Base-by-base conservation (phyloP, 1,139 yeast genomes). In the Spathaspora jeffriesii region DNA sequence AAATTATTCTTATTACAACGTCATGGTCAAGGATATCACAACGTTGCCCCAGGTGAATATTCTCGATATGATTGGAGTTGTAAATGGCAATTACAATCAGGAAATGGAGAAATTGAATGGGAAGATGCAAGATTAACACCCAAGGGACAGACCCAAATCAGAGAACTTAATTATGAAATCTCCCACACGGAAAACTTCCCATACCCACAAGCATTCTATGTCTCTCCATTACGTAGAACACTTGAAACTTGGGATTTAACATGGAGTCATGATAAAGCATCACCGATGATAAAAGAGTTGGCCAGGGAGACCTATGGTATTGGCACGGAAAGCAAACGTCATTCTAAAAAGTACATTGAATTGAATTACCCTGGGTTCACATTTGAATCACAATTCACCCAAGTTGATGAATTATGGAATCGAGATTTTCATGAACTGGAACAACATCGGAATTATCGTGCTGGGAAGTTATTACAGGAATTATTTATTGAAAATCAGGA, bases 11-110 rank as follows among this genome's bases (percentile, higher is more conserved):
- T 68, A 32, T 53, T 70, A 13, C 76, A 70, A 41, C 62, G 78
- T 51, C 78, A 73, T 48, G 76, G 75, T 7, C 69, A 71, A 55
- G 78, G 76, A 1, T 68, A 54, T 51, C 78, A 73, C 49, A 73
- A 73, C 47, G 60, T 64, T 20, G 75, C 70, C 0, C 48, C 46
- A n/a, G 13, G 14, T 13, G 13, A 27, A n/a, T 45, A 42, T 17
- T 20, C 36, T 1, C 65, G 58, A 43, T 43, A 52, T 27, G 64
- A 64, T 4, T 72, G 76, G 77, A 47, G 45, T 6, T 71, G 78
- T 50, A 58, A 59, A 45, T 70, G 69, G 66, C 67, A 65, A 39
- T 50, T 54, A 11, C 51, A 57, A 39, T 57, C 62, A 42, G 76
- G 77, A 4, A 61, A 66, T 47, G 68, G 62, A 5, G 59, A 58